Evolutionary conservation across 2,329 filamentous ascomycete genomes (phyloP).

Genomic region (Paradendryphiella salina): DNA sequence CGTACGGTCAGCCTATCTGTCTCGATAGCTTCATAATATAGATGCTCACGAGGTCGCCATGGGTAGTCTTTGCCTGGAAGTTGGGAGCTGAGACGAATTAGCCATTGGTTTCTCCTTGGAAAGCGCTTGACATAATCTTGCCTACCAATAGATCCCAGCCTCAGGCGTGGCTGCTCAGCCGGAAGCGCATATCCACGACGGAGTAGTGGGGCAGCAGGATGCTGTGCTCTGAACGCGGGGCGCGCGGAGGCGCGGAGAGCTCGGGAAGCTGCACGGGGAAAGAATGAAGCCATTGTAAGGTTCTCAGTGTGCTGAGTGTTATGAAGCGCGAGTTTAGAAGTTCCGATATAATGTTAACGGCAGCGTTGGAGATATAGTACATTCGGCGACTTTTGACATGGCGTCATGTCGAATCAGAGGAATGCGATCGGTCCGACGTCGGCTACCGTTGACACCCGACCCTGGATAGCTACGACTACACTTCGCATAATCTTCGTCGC

Average conservation of each 20-base stretch:
- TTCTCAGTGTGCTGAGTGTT: neutral
- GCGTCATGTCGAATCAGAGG: slow-evolving; percentile 16
- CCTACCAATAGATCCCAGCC: slow-evolving; percentile 49
- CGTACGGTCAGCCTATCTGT: neutral
- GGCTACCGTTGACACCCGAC: neutral
- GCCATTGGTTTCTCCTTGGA: neutral
- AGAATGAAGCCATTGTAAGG: slow-evolving; percentile 40
- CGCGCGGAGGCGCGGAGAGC: slow-evolving; percentile 36
- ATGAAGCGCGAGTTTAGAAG: slow-evolving; percentile 2
- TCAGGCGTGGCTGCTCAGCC: slow-evolving; percentile 48
- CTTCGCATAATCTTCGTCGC: neutral
- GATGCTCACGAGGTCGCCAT: slow-evolving; percentile 62
- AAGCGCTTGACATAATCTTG: neutral
- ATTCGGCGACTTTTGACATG: slow-evolving; percentile 11
- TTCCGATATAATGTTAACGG: neutral
- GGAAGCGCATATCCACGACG: slow-evolving; percentile 46
- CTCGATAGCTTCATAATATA: slow-evolving; percentile 48
- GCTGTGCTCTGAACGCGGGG: slow-evolving; percentile 31
- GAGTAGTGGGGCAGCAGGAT: slow-evolving; percentile 36
- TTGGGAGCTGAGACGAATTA: slow-evolving; percentile 65
- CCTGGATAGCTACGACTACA: neutral
- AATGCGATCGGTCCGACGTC: slow-evolving; percentile 10
- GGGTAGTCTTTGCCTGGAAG: slow-evolving; percentile 80
- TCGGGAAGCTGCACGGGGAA: slow-evolving; percentile 43
- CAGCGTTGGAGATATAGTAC: slow-evolving; percentile 1